phyloP scores from a whole-genome alignment of 495 filamentous ascomycete species.

The Hypoxylon cercidicola region DNA sequence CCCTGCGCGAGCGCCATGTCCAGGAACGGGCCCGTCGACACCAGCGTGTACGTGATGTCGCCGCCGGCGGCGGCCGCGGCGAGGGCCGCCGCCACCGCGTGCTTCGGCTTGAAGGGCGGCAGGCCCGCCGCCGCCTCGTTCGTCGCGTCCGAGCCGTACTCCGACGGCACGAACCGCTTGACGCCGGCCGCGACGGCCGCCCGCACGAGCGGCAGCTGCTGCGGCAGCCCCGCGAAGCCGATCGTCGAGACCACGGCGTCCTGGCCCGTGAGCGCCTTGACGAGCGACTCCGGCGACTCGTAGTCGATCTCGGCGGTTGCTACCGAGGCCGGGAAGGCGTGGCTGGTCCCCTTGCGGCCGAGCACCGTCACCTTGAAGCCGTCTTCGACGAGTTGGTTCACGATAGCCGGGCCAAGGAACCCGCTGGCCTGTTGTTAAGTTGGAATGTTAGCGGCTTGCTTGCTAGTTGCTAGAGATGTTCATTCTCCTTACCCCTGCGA shows the following conservation, averaged over 20 bases:
- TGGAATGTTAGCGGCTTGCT: conserved; percentile 1
- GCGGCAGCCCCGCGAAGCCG: conserved; percentile 37
- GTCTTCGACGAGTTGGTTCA: conserved; percentile 61
- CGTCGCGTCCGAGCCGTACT: conserved; percentile 59
- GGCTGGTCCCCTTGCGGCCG: conserved; percentile 53
- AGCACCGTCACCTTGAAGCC: conserved; percentile 67
- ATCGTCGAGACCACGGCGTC: conserved; percentile 65
- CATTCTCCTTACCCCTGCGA: conserved; percentile 60
- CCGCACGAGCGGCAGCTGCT: conserved; percentile 62
- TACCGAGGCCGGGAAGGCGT: conserved; percentile 49
- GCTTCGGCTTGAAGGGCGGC: conserved; percentile 54
- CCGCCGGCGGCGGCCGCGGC: conserved; percentile 44
- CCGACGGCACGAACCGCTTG: conserved; percentile 67
- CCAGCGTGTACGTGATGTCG: conserved; percentile 54
- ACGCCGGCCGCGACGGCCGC: conserved; percentile 65
- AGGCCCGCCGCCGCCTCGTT: conserved; percentile 38
- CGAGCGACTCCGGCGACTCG: conserved; percentile 59
- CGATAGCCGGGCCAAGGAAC: conserved; percentile 60
- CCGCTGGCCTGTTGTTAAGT: conserved; percentile 59
- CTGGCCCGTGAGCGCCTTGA: conserved; percentile 57
- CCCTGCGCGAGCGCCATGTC: conserved; percentile 51
- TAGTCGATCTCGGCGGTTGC: conserved; percentile 60
- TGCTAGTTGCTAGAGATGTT: conserved; percentile 2
- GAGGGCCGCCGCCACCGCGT: conserved; percentile 48
- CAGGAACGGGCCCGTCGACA: conserved; percentile 56